Base-by-base conservation (phyloP, 805 yeast genomes). In the Barnettozyma californica region DNA sequence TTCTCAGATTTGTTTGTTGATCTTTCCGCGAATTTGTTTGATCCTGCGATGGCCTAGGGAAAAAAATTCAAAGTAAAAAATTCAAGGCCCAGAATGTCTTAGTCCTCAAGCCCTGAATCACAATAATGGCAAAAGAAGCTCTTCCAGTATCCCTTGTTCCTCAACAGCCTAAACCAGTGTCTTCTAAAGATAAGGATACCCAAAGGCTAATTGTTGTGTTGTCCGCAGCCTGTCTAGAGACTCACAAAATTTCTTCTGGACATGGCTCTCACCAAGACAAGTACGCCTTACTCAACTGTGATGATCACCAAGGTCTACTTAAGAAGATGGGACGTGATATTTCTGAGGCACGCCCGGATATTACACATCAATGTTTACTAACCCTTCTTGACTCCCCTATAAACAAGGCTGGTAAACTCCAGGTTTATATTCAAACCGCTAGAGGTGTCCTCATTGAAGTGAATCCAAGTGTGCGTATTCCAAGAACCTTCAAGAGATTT, bases 281-380 rank as follows among this genome's bases (percentile, higher is more conserved):
- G 67, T 94, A 84, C 63, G 97, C 96, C 0, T 71, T 94, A 52
- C 75, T 94, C 62, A 94, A 94, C 72, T 94, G 99, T 74, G 99
- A 94, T 67, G 99, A 94, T 66, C 99, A 94, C 67, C 99, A 94
- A 71, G 97, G 97, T 14, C 74, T 92, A 45, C 73, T 94, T 60
- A 85, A 92, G 67, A 92, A 90, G 65, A 89, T 92, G 95, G 96
- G 95, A 46, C 81, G 98, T 64, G 98, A 94, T 64, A 92, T 94
- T 54, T 88, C 96, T 43, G 99, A 94, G 64, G 98, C 97, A 8
- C 82, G 99, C 68, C 99, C 99, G n/a, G 99, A 94, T 67, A 94
- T 94, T 61, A 94, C 99, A 40, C 99, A 94, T 66, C 99, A 92
- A 70, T 94, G 99, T 75, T 78, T 94, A 38, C 75, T 94, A 68